Evolutionary conservation across 2,329 filamentous ascomycete genomes (phyloP), one percentile per base, ranked within the genome.

Genomic region (Dothistroma pini): DNA sequence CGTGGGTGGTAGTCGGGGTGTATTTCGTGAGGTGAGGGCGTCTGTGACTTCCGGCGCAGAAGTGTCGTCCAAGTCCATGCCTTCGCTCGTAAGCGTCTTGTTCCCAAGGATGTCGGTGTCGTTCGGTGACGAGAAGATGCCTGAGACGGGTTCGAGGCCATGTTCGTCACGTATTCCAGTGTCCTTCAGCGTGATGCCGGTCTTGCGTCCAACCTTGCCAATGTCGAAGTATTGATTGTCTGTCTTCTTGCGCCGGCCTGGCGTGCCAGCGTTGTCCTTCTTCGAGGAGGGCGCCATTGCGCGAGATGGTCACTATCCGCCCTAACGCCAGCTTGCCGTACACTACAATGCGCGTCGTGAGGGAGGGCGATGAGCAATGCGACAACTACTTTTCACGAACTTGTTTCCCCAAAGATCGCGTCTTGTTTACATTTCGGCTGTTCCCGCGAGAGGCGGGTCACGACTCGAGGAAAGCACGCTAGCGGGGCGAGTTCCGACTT

Each of bases 121-220:
- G 75, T 78, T 70, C 14, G 93, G 92, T 21, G 93, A 96, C 9
- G 93, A 97, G 76, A 96, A 96, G 66, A 97, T 86, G 67, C 86
- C 86, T 38, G 93, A 90, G 61, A 96, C 84, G 38, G 90, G 89
- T 74, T 97, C 91, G 80, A 99, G 87, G 75, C 93, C 95, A 81
- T 96, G 82, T 74, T 96, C 92, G 77, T 97, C 93, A 77, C 91
- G 89, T 63, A 87, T 81, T 56, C 91, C 91, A 58, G 81, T 86
- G 71, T 96, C 91, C 70, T 86, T 85, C 34, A 97, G 77, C 0
- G 86, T 89, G 29, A 96, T 84, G 50, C 95, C 95, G 0, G 95
- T 99, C 83, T 96, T 96, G 69, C 72, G 65, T 61, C 72, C 72
- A 49, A 72, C 69, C 57, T 74, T 73, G 57, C 73, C 73, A 34